Percentiles rank a stretch among this genome's conserved stretches.
Evolutionary conservation across 2,329 filamentous ascomycete genomes (phyloP).

Genomic region (Cercospora nicotianae): DNA sequence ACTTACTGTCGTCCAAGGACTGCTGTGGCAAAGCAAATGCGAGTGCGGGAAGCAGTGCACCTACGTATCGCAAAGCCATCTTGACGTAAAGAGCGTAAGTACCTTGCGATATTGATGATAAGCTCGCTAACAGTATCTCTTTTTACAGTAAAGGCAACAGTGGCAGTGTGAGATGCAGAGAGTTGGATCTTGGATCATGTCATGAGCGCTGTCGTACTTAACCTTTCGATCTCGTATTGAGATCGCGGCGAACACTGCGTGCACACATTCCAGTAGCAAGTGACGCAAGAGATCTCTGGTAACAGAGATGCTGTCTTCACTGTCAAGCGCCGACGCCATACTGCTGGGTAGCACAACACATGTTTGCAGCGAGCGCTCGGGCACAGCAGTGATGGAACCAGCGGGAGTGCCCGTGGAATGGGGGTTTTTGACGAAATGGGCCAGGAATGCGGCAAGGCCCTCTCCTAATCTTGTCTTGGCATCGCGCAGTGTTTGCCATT

Average conservation of each 20-base stretch:
- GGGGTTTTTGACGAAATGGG: neutral
- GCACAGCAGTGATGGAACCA: neutral
- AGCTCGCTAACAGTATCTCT: neutral
- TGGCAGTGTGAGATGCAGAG: neutral
- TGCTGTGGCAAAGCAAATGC: constrained; percentile 19
- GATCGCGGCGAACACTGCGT: neutral
- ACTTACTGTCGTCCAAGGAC: constrained; percentile 4
- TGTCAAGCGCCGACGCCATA: neutral
- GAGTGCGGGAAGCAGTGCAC: constrained; percentile 12
- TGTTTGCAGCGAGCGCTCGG: neutral
- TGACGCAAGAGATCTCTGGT: neutral
- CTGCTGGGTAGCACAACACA: neutral
- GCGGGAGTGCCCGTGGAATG: constrained; percentile 5
- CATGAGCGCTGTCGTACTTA: neutral
- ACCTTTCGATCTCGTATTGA: neutral
- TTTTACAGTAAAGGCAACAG: neutral
- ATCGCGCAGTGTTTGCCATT: neutral
- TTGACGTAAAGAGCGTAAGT: neutral
- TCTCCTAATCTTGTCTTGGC: neutral
- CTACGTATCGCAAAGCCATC: constrained; percentile 16
- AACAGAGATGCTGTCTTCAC: neutral
- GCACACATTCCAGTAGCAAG: constrained; percentile 3
- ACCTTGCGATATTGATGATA: neutral
- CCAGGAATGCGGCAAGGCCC: neutral
- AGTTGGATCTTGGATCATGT: neutral